Evolutionary conservation across 179 eudicot genomes (phyloP).

Genomic region (Beta macrorhiza): DNA sequence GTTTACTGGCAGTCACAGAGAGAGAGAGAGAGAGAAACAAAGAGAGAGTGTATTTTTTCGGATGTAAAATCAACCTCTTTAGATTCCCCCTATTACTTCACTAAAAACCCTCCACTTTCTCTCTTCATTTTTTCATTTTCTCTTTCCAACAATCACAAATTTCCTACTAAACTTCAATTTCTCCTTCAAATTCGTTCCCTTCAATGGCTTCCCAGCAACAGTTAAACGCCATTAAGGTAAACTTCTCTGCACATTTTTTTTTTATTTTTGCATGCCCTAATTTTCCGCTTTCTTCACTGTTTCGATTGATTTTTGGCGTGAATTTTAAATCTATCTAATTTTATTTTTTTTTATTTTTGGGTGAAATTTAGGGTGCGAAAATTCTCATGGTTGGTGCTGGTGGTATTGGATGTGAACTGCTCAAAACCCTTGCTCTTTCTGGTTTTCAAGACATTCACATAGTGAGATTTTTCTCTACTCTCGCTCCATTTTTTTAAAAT

Average conservation of each 20-base stretch:
- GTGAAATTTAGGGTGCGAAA: constrained; percentile 60
- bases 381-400: constrained; percentile 99
- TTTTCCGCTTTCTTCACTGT: not conserved
- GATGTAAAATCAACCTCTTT: constrained; percentile 1
- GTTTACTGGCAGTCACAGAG: no score
- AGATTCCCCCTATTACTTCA: constrained; percentile 16
- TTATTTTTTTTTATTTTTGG: not conserved
- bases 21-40: not conserved
- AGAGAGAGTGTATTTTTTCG: not conserved
- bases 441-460: constrained; percentile 88
- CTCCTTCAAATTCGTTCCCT: not conserved
- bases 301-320: not conserved
- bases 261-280: not conserved
- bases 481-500: not conserved
- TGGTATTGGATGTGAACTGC: constrained; percentile 97
- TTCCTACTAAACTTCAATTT: no score
- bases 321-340: not conserved
- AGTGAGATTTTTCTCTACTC: constrained; percentile 40
- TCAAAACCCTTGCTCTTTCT: constrained; percentile 93
- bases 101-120: not conserved
- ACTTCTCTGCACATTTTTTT: no score
- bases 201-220: constrained; percentile 63
- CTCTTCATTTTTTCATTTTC: not conserved
- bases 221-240: constrained; percentile 61
- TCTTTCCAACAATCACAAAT: not conserved